Base-by-base conservation (phyloP, 306 rosid species). In the Pterocarpus santalinus region DNA sequence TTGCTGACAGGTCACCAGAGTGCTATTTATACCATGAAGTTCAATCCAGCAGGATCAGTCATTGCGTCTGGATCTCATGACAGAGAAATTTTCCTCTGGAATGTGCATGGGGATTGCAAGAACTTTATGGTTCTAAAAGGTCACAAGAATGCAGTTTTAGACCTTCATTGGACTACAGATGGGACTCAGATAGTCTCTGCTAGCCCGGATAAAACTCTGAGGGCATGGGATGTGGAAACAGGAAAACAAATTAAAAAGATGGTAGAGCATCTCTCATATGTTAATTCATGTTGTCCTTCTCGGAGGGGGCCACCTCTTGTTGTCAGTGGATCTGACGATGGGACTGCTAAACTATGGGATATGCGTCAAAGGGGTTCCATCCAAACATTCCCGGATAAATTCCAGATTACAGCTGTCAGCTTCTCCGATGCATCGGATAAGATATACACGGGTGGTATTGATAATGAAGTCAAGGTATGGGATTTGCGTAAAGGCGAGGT, bases 331-430 rank as follows among this genome's bases (percentile, higher is more conserved):
- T 93, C 97, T 7, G 97, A 95, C 71, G 99, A 95, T 70, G 97
- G 99, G 85, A 91, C 99, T 73, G 95, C 99, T 10, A 93, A 90
- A 82, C 85, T 95, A 53, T 95, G 98, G 99, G 99, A 95, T 76
- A 95, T 95, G 99, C 94, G 98, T 80, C 96, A 93, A 79, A 87
- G 94, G 84, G 99, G 99, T 51, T 94, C 99, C 58, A 90, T 95
- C 87, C 98, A 95, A 85, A 95, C 98, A 52, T 95, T 91, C 83
- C 97, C 98, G 6, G 99, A 95, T 81, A 93, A 95, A 83, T 93
- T 88, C 83, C 98, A 95, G 87, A 91, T 93, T 55, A 95, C 99
- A 0, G 94, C 98, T 0, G 97, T 95, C 10, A 63, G 94, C 73
- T 93, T 95, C 88, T 93, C 99, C 0, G 98, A 95, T 83, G 97